Evolutionary conservation across 495 filamentous ascomycete species (phyloP).

Genomic region (Neurospora terricola): DNA sequence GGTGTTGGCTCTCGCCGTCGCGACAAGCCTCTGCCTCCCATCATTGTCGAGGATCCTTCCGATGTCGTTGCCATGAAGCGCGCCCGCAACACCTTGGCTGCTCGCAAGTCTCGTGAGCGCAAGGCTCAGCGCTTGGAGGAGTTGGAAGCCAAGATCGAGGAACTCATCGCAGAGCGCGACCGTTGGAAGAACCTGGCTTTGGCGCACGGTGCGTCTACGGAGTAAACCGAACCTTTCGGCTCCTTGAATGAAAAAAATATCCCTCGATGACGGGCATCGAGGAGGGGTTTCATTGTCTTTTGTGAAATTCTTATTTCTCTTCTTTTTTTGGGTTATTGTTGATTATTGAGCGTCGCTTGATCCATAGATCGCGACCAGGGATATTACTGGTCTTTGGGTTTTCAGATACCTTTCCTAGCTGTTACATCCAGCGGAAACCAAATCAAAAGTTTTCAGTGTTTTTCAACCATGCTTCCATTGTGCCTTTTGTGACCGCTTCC

Average conservation of each 20-base stretch:
- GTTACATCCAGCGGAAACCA: neutral
- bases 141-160: constrained; percentile 45
- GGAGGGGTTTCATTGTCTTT: constrained; percentile 19
- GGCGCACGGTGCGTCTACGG: constrained; percentile 22
- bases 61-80: constrained; percentile 77
- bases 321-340: constrained; percentile 3
- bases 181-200: constrained; percentile 51
- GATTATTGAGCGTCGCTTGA: neutral
- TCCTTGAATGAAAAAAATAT: constrained; percentile 20
- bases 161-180: constrained; percentile 41
- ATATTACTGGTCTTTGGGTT: neutral
- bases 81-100: constrained; percentile 89
- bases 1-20: constrained; percentile 62
- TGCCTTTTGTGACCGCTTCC: neutral
- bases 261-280: constrained; percentile 19
- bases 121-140: constrained; percentile 61
- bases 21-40: constrained; percentile 71
- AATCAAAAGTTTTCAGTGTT: neutral
- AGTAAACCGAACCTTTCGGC: constrained; percentile 23
- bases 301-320: constrained; percentile 10
- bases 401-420: neutral
- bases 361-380: neutral
- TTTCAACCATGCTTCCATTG: neutral
- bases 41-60: constrained; percentile 61
- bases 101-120: constrained; percentile 84